phyloP scores from a whole-genome alignment of 805 yeast genomes.

The Cyberlindnera bimundalis region DNA sequence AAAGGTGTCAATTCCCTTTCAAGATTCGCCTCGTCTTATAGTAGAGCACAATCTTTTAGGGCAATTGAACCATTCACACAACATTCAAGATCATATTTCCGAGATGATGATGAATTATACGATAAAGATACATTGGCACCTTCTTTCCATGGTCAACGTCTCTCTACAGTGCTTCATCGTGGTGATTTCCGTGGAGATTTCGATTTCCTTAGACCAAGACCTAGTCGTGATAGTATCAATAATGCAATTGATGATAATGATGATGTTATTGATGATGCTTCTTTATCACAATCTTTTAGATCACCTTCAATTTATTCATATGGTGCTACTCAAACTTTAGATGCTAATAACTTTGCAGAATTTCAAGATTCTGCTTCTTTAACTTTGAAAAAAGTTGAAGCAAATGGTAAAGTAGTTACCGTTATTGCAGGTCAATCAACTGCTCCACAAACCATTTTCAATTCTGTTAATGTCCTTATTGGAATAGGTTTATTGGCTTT shows the following conservation, averaged over 20 bases:
- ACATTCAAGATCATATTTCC: slow-evolving; percentile 58
- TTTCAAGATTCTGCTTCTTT: slow-evolving; percentile 48
- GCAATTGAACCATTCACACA: slow-evolving; percentile 43
- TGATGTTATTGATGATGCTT: slow-evolving; percentile 37
- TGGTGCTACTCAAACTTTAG: slow-evolving; percentile 31
- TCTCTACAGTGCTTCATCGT: slow-evolving; percentile 48
- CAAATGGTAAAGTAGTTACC: slow-evolving; percentile 68
- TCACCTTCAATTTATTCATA: slow-evolving; percentile 30
- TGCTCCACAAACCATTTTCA: slow-evolving; percentile 72
- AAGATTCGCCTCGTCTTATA: slow-evolving; percentile 74
- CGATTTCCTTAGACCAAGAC: slow-evolving; percentile 24
- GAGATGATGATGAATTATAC: slow-evolving; percentile 57
- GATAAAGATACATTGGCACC: slow-evolving; percentile 72
- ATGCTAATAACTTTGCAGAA: slow-evolving; percentile 44
- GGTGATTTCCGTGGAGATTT: slow-evolving; percentile 20
- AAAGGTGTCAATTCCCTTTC: slow-evolving; percentile 66
- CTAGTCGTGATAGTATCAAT: slow-evolving; percentile 16
- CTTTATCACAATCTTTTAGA: slow-evolving; percentile 31
- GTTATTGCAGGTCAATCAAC: slow-evolving; percentile 81
- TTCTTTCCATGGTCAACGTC: slow-evolving; percentile 56
- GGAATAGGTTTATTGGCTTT: slow-evolving; percentile 75
- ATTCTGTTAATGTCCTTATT: slow-evolving; percentile 70
- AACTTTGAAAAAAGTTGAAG: slow-evolving; percentile 61
- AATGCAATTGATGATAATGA: slow-evolving; percentile 28
- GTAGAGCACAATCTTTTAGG: slow-evolving; percentile 74